Conservation (phyloP, 164 flowering plant genomes). For the grape (Vitis vinifera) region ASM3070453v1 NC_081817.1:22724501-22725000, state of each 20-base stretch:
- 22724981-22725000: neutral
- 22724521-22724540: slow-evolving; percentile 4
- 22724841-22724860: neutral
- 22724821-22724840: neutral
- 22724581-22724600: neutral
- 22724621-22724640: neutral
- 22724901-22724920: too few relatives aligned
- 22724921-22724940: too few relatives aligned
- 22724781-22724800: too few relatives aligned
- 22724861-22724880: too few relatives aligned
- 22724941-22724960: too few relatives aligned
- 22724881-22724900: too few relatives aligned
- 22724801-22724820: too few relatives aligned
- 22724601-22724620: neutral
- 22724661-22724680: slow-evolving; percentile 8
- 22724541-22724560: slow-evolving; percentile 1
- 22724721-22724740: neutral
- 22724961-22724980: neutral
- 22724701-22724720: too few relatives aligned
- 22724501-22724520: neutral
- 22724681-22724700: neutral
- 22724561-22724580: neutral
- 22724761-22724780: neutral
- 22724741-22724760: too few relatives aligned
- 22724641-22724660: neutral